Evolutionary conservation across 306 rosid genomes (phyloP), one percentile per base, ranked within the genome.

Genomic region (Castanea mollissima): DNA sequence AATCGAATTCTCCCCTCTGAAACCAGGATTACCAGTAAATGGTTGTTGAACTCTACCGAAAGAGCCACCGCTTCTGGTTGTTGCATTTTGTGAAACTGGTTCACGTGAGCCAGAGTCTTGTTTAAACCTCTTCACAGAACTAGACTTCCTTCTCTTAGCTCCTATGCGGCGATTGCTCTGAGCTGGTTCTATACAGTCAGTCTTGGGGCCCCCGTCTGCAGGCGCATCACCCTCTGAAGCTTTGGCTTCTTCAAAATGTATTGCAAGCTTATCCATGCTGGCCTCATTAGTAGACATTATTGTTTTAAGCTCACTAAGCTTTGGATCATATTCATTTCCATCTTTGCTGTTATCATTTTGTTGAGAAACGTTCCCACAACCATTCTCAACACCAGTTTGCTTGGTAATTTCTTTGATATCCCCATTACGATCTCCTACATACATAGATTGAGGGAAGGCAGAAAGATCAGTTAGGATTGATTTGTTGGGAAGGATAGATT

Each of bases 141-240:
- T 90, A 29, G 97, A 87, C 82, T 94, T 94, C 86, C 97, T 89
- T 82, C 92, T 87, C 87, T 87, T 94, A 41, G 98, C 93, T 76
- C 98, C 98, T 56, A 78, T 89, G 73, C 85, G 83, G 52, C 91
- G 90, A 54, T 82, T 79, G 70, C 65, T 84, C 56, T 84, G 83
- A 80, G 73, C 83, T 12, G 82, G 73, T 38, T 87, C 97, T 6
- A 7, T 32, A 25, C 63, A 58, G 73, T 82, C 82, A 60, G 73
- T 78, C 76, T 76, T 89, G 63, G 91, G 38, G 29, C 73, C 85
- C 72, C 84, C 86, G 54, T 74, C 78, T 59, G 68, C n/a, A 10
- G 79, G 55, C 54, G 73, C 63, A 20, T 81, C 83, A 76, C 78
- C 83, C 38, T 76, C 86, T 4, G 65, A 76, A 71, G 79, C 57